Base-by-base conservation (phyloP, 1,139 yeast genomes). In the Candida anutae region DNA sequence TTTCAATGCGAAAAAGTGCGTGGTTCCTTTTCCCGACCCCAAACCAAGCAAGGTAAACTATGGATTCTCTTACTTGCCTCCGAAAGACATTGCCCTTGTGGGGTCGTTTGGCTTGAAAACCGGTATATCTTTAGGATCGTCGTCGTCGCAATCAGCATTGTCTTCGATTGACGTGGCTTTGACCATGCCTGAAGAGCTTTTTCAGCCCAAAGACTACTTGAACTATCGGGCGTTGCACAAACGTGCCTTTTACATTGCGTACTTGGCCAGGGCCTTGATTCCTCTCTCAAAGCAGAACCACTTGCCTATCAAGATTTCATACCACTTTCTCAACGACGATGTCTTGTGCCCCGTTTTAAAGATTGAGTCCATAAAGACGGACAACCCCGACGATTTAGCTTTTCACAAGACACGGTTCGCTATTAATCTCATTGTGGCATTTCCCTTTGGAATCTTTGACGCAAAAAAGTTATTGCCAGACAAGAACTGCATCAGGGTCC, bases 21-120 rank as follows among this genome's bases (percentile, higher is more conserved):
- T 73, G 2, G 74, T 87, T 21, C 96, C 97, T 22, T 88, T 82
- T 54, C 85, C 93, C 6, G 95, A 85, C 48, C 95, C 95, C 10
- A 81, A 80, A 46, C 94, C 95, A 22, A 57, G 71, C 9, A 59
- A 69, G 23, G 69, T 72, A 28, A 80, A 82, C 45, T 85, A 83
- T 53, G 73, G 71, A 35, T 79, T 88, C 44, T 68, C 74, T 22
- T 87, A 75, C 47, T 54, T 58, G 24, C 62, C 76, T n/a, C 98
- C 97, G 0, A 72, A 70, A 33, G 78, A 75, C 40, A 74, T 88
- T 15, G 75, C 88, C 13, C 68, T 90, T 26, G 79, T 84, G 6
- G 97, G 98, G 1, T 79, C 95, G 6, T 90, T 84, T 57, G 93
- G 95, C 1, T 63, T 88, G 40, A 84, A 84, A 45, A 77, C 95